Evolutionary conservation across 306 rosid genomes (phyloP).

Genomic region (Malus sieversii): DNA sequence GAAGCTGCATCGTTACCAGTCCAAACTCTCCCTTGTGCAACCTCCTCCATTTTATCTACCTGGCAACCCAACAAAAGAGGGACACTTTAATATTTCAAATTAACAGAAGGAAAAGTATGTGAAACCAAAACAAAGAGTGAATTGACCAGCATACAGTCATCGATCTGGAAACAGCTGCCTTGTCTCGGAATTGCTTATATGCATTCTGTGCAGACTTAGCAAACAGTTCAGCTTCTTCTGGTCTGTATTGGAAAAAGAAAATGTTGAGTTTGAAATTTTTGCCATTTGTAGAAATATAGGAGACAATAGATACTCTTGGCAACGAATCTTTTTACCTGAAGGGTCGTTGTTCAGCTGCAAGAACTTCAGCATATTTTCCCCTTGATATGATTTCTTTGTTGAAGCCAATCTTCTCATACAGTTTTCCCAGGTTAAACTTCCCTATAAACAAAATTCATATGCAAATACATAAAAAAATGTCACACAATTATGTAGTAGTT

Average conservation of each 20-base stretch:
- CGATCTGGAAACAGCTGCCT: conserved; percentile 83
- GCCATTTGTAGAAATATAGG: not conserved
- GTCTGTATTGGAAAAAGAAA: conserved; percentile 29
- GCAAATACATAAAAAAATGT: not conserved
- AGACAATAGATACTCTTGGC: not conserved
- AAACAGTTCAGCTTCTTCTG: conserved; percentile 89
- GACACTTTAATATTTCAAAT: not conserved
- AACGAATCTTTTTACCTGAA: conserved; percentile 45
- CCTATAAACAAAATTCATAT: conserved; percentile 34
- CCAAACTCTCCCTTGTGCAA: conserved; percentile 98
- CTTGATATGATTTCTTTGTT: conserved; percentile 84
- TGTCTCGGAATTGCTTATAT: conserved; percentile 79
- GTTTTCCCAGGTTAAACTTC: conserved; percentile 72
- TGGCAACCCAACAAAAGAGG: conserved; percentile 14
- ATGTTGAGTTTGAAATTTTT: not conserved
- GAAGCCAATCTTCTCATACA: conserved; percentile 95
- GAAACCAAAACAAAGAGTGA: not conserved
- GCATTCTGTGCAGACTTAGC: conserved; percentile 65
- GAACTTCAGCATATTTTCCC: conserved; percentile 87
- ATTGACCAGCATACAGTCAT: conserved; percentile 53
- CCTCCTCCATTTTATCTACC: conserved; percentile 92
- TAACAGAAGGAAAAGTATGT: not conserved
- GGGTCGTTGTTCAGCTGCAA: conserved; percentile 88
- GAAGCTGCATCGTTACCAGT: conserved; percentile 77
- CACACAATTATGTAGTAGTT: not conserved